These are phyloP conservation scores for Ceratobasidium sp. DNA, from an alignment of 1,284 basidiomycete species.

Conservation along the genomic window DNA sequence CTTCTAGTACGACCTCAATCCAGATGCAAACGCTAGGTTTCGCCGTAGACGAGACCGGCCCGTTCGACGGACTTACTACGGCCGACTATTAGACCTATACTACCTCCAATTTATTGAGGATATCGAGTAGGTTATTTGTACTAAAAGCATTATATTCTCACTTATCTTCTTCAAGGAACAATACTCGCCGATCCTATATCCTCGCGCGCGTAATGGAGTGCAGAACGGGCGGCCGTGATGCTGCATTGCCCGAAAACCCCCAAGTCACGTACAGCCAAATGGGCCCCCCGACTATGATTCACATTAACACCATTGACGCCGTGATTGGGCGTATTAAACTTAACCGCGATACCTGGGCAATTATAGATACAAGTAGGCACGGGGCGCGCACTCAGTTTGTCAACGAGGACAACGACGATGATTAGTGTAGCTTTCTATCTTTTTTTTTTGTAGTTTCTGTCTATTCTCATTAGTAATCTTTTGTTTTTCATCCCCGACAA, in stretches of 20 bases:
- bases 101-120: slow-evolving; percentile 13
- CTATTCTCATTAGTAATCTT: no score
- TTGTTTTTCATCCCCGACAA: no score
- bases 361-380: slow-evolving; percentile 6
- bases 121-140: background rate
- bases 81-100: background rate
- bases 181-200: background rate
- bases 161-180: background rate
- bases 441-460: no score
- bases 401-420: background rate
- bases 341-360: slow-evolving; percentile 11
- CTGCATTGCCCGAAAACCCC: slow-evolving; percentile 5
- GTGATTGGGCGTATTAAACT: background rate
- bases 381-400: slow-evolving; percentile 27
- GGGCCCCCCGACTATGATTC: background rate
- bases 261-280: slow-evolving; percentile 2
- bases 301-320: slow-evolving; percentile 1
- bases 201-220: slow-evolving; percentile 10
- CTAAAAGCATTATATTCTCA: background rate
- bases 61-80: background rate
- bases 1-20: background rate
- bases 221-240: slow-evolving; percentile 5
- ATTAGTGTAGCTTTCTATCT: background rate
- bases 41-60: background rate
- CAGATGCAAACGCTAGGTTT: background rate